Percentiles rank a stretch among this genome's conserved stretches.
Conservation (phyloP, 2,329 filamentous ascomycete genomes). For the Teratosphaeria destructans region DNA sequence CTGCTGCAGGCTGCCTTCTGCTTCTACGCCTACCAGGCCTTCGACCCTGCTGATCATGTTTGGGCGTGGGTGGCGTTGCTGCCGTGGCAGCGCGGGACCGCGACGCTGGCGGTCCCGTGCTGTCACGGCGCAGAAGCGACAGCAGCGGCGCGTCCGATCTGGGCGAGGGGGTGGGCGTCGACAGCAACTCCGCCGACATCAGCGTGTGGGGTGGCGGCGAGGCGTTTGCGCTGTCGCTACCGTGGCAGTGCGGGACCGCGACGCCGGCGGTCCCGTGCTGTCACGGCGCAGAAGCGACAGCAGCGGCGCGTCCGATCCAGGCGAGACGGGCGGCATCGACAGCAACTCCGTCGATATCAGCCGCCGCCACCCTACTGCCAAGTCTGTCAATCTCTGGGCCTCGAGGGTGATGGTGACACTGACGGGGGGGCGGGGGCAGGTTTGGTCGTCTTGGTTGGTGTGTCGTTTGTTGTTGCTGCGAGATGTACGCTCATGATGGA, state of each 20-base stretch:
- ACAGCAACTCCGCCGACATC: background rate
- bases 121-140: background rate
- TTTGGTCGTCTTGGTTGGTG: too few relatives aligned
- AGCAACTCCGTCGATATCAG: background rate
- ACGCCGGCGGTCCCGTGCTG: background rate
- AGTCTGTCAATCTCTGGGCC: too few relatives aligned
- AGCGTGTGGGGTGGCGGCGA: background rate
- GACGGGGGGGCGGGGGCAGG: too few relatives aligned
- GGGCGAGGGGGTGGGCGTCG: background rate
- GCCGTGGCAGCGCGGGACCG: background rate
- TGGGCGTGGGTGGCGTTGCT: background rate
- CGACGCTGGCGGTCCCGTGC: background rate
- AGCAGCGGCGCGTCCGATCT: background rate
- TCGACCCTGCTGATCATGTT: background rate
- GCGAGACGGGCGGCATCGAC: background rate
- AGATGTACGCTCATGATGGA: background rate
- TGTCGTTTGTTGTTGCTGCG: background rate
- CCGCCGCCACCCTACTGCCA: too few relatives aligned
- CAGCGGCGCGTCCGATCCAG: background rate
- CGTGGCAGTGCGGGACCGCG: background rate
- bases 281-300: background rate
- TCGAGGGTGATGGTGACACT: background rate
- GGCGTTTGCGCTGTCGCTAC: background rate
- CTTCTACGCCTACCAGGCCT: background rate
- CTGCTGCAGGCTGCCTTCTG: background rate